These are phyloP conservation scores for Phytopythium chamaehyphon DNA, from an alignment of 352 stramenopile species.

Conservation along the genomic window DNA sequence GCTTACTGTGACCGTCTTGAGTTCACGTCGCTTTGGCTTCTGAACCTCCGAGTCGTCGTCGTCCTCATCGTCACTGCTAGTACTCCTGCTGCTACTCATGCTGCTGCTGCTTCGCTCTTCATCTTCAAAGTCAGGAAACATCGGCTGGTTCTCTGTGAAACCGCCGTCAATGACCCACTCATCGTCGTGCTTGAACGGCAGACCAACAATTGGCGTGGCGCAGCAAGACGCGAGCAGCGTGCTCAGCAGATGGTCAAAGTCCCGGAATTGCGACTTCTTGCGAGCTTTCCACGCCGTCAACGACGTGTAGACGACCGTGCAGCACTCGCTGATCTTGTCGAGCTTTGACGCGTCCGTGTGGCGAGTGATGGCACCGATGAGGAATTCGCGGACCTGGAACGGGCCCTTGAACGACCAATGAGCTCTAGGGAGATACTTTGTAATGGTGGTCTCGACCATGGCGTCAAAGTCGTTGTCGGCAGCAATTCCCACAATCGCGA, in stretches of 20 bases:
- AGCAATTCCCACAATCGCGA: conserved; percentile 32
- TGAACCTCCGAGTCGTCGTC: no score
- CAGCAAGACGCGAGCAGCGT: conserved; percentile 54
- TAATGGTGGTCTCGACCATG: conserved; percentile 35
- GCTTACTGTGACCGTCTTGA: conserved; percentile 25
- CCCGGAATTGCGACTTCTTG: conserved; percentile 36
- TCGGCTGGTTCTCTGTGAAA: conserved; percentile 47
- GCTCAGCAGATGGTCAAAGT: conserved; percentile 35
- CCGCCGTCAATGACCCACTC: conserved; percentile 61
- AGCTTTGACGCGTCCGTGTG: conserved; percentile 24
- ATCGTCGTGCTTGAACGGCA: conserved; percentile 45
- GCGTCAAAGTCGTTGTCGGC: conserved; percentile 39
- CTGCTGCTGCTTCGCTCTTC: no score
- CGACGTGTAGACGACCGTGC: conserved; percentile 51
- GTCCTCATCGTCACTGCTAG: no score
- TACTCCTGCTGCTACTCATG: no score
- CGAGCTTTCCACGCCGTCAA: conserved; percentile 35
- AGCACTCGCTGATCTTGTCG: conserved; percentile 20
- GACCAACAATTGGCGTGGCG: conserved; percentile 35
- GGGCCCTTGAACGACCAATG: conserved; percentile 16
- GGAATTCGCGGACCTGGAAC: conserved; percentile 51
- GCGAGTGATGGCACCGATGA: conserved; percentile 28
- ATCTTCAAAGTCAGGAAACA: conserved; percentile 15
- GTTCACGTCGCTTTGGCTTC: no score
- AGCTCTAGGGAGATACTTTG: conserved; percentile 31